phyloP scores from a whole-genome alignment of 148 eudicot genomes.

The Cornus florida region DNA sequence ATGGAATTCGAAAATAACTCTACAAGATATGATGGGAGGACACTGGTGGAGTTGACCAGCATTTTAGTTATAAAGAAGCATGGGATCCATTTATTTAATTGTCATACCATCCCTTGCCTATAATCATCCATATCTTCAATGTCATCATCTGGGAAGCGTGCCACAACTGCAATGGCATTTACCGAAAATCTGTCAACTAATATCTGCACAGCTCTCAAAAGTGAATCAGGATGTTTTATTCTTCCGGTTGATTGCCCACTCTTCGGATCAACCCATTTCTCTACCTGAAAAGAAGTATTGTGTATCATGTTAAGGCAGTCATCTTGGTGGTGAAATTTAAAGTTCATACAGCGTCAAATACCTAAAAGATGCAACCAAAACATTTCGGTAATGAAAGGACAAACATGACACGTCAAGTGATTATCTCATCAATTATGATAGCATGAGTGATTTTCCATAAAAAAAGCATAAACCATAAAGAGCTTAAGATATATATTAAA shows the following conservation, averaged over 20 bases:
- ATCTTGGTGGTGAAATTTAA: background rate
- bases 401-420: background rate
- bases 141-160: slow-evolving; percentile 91
- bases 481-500: no score
- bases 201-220: slow-evolving; percentile 70
- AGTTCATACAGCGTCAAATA: background rate
- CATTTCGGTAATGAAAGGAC: background rate
- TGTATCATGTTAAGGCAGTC: background rate
- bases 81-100: background rate
- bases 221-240: slow-evolving; percentile 76
- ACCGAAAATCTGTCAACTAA: slow-evolving; percentile 56
- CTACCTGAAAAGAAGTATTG: slow-evolving; percentile 45
- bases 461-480: background rate
- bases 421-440: background rate
- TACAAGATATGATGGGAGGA: background rate
- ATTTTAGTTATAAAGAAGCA: background rate
- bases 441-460: background rate
- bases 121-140: slow-evolving; percentile 61
- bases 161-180: slow-evolving; percentile 89
- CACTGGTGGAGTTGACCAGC: background rate
- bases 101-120: slow-evolving; percentile 78
- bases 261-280: slow-evolving; percentile 81
- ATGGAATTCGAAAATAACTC: background rate
- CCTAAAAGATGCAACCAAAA: background rate
- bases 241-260: slow-evolving; percentile 90